Percentiles rank a stretch among this genome's conserved stretches.
These are phyloP conservation scores for Silene coronaria DNA, from an alignment of 179 eudicot species.

Conservation along the genomic window DNA sequence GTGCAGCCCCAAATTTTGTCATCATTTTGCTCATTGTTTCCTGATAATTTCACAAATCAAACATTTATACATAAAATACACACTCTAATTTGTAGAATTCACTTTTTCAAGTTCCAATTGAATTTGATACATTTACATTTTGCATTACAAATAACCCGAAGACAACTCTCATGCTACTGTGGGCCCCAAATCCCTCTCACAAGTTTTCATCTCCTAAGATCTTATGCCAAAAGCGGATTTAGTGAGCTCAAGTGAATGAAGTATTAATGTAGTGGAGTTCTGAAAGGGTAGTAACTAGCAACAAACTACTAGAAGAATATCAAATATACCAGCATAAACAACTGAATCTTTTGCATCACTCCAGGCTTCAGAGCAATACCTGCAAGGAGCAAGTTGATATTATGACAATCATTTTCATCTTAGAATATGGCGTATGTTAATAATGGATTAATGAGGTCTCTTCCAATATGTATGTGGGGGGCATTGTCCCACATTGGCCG, in stretches of 20 bases:
- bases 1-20: constrained; percentile 57
- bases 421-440: background rate
- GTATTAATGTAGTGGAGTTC: background rate
- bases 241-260: background rate
- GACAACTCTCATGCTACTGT: background rate
- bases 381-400: constrained; percentile 27
- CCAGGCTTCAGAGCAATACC: constrained; percentile 93
- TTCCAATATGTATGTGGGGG: too few species aligned
- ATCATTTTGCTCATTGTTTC: constrained; percentile 51
- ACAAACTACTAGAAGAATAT: constrained; percentile 9
- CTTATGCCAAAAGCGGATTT: background rate
- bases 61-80: background rate
- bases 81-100: background rate
- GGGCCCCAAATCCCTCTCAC: too few species aligned
- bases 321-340: constrained; percentile 45
- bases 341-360: constrained; percentile 65
- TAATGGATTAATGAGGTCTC: too few species aligned
- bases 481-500: too few species aligned
- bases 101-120: too few species aligned
- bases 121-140: background rate
- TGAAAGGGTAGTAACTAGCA: background rate
- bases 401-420: background rate
- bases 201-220: too few species aligned
- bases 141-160: background rate
- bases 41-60: constrained; percentile 35